Conservation (phyloP, 1,284 basidiomycete species). For the Sparassis latifolia region DNA sequence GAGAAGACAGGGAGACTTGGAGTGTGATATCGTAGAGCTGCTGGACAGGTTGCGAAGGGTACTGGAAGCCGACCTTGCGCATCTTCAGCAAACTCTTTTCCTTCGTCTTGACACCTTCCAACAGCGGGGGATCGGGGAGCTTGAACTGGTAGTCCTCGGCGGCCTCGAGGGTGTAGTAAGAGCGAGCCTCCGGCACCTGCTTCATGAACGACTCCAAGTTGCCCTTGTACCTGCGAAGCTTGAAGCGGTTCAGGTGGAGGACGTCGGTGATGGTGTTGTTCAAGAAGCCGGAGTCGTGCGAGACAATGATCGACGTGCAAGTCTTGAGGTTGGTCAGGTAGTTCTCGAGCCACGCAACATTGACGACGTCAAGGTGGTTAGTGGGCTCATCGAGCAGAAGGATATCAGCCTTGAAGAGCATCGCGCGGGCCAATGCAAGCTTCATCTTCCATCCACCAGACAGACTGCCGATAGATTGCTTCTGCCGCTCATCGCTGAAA, state of each 20-base stretch:
- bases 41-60: conserved; percentile 79
- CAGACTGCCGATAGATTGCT: conserved; percentile 80
- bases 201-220: conserved; percentile 97
- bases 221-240: conserved; percentile 94
- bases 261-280: conserved; percentile 99
- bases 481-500: conserved; percentile 85
- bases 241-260: conserved; percentile 98
- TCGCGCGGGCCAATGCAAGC: conserved; percentile 95
- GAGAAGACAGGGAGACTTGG: conserved; percentile 94
- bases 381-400: conserved; percentile 96
- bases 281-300: conserved; percentile 98
- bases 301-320: conserved; percentile 97
- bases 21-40: conserved; percentile 94
- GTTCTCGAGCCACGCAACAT: conserved; percentile 94
- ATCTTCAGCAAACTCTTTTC: conserved; percentile 97
- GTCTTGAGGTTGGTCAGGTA: conserved; percentile 87
- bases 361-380: conserved; percentile 97
- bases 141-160: conserved; percentile 96
- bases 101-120: conserved; percentile 99
- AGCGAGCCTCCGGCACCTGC: conserved; percentile 94
- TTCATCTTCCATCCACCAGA: conserved; percentile 99
- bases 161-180: conserved; percentile 94
- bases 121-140: conserved; percentile 90
- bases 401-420: conserved; percentile 98
- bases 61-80: conserved; percentile 97